Evolutionary conservation across 116 monocot species (phyloP), one percentile per base, ranked within the genome.

Genomic region (Trichopus zeylanicus): DNA sequence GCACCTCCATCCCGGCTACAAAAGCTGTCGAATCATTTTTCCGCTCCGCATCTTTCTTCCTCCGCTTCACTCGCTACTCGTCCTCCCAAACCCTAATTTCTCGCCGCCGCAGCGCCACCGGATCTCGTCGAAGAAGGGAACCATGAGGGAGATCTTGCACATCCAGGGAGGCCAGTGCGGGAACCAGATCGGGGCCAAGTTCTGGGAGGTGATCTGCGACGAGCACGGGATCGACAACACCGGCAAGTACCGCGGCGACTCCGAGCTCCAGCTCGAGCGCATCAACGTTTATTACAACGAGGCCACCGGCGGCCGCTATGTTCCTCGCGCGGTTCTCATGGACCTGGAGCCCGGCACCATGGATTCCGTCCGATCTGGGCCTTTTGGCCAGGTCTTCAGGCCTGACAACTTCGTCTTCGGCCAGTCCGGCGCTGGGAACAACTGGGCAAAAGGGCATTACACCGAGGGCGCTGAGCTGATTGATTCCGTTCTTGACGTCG

Each of bases 401-500:
- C 51, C 51, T n/a, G 51, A 51, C 22, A 51, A 51, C 42, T 42
- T 42, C 42, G 42, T 42, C n/a, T 42, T 42, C 4, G 42, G 42
- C 18, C 42, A 42, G 13, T 42, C 42, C 3, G 42, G 42, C 18
- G 42, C 42, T 9, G 42, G 42, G 42, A 42, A 42, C n/a, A 42
- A 42, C 42, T 42, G 42, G 42, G 42, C 42, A 2, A 42, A 42
- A 12, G 55, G 55, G 55, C 55, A 55, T 12, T 79, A 79, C 59
- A 78, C 78, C 2, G 78, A 78, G 73, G 78, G 78, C 19, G 78
- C 78, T 11, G 73, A 79, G 56, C 61, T 79, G 4, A 79, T 79
- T 16, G 73, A 79, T 27, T 48, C 78, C 1, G 78, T 79, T 4
- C 69, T 79, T 12, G 78, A 79, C 46, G 78, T 79, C n/a, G 78